These are phyloP conservation scores for Fusarium dlaminii DNA, from an alignment of 2,329 filamentous ascomycete genomes.

Conservation along the genomic window DNA sequence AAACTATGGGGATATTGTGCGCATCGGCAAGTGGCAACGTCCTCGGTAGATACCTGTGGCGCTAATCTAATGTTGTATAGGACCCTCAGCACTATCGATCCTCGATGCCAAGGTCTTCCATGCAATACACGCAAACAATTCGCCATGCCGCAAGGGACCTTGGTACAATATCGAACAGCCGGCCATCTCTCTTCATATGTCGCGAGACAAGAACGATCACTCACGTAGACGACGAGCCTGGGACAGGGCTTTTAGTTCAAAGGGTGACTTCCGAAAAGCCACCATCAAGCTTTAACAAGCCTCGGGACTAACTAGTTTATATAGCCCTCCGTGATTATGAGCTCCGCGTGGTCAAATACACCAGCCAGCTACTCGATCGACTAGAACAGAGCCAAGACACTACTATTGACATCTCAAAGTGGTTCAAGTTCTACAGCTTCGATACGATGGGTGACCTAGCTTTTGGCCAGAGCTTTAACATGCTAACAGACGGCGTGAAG, in stretches of 20 bases:
- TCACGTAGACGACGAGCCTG: not conserved
- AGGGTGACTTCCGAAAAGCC: rapidly evolving
- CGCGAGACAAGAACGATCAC: not conserved
- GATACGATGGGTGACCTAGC: not conserved
- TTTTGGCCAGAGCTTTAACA: not conserved
- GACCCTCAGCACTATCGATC: not conserved
- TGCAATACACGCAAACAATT: not conserved
- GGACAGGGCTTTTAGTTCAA: not conserved
- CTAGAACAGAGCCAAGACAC: not conserved
- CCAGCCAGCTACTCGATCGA: not conserved
- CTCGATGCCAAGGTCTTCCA: not conserved
- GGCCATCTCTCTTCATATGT: not conserved
- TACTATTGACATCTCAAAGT: not conserved
- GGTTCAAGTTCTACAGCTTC: not conserved
- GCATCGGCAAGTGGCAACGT: not conserved
- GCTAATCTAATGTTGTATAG: not conserved
- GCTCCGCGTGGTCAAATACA: not conserved
- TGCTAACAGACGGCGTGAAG: not conserved
- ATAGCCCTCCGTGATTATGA: not conserved
- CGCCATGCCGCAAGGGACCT: not conserved
- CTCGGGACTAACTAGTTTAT: not conserved
- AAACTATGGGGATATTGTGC: not conserved
- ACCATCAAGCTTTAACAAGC: rapidly evolving
- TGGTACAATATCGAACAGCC: not conserved
- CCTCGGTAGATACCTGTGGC: rapidly evolving